Evolutionary conservation across 1,284 basidiomycete genomes (phyloP).

Genomic region (Rhodotorula sp.): DNA sequence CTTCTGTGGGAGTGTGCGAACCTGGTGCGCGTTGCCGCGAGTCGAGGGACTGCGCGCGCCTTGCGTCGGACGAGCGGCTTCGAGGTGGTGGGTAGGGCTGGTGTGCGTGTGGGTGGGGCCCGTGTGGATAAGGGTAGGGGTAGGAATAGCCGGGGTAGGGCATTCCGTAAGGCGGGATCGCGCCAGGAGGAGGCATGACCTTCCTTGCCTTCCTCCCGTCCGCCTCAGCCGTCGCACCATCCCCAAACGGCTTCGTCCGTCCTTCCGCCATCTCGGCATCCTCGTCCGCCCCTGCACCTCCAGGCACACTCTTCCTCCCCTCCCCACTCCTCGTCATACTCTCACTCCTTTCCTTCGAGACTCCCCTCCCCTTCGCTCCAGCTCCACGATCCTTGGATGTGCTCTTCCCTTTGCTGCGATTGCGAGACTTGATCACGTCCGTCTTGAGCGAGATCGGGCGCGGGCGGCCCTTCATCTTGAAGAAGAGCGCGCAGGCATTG

Average conservation of each 20-base stretch:
- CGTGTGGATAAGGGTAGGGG: constrained; percentile 27
- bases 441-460: constrained; percentile 47
- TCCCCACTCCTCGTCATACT: constrained; percentile 27
- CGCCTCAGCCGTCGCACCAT: constrained; percentile 14
- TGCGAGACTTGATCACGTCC: constrained; percentile 47
- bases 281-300: constrained; percentile 28
- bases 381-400: constrained; percentile 38
- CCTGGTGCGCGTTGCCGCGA: constrained; percentile 14
- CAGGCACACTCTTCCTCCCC: constrained; percentile 33
- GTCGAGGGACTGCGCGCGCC: constrained; percentile 33
- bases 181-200: constrained; percentile 11
- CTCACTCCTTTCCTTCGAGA: constrained; percentile 34
- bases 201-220: constrained; percentile 32
- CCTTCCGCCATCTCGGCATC: constrained; percentile 30
- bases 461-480: constrained; percentile 47
- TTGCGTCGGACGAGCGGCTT: constrained; percentile 28
- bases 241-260: constrained; percentile 24
- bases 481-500: constrained; percentile 48
- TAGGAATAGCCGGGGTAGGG: constrained; percentile 33
- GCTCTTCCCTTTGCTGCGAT: constrained; percentile 44
- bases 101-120: constrained; percentile 30
- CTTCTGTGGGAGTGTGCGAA: constrained; percentile 3
- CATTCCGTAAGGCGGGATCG: constrained; percentile 28
- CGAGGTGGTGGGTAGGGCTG: constrained; percentile 36
- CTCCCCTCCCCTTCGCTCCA: constrained; percentile 2